Base-by-base conservation (phyloP, 306 rosid species). In the Fagus crenata region DNA sequence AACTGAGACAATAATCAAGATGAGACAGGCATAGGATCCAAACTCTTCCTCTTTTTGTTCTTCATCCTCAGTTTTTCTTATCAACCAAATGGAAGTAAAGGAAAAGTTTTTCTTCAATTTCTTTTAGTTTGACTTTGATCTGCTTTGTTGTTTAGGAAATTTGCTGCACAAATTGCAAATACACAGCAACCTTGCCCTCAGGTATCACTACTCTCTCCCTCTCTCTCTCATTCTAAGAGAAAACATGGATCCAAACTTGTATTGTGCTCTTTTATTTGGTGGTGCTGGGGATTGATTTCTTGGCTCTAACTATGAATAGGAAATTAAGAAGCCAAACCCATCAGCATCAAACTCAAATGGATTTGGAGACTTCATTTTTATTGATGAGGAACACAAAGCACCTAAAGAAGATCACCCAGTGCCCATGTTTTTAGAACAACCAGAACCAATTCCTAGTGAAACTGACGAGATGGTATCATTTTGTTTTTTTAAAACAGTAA, bases 361-460 rank as follows among this genome's bases (percentile, higher is more conserved):
- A 41, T 96, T 91, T 85, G 97, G 93, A 59, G 90, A 84, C n/a
- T 71, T 73, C 76, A 91, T 96, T 71, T 91, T 87, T 72, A 59
- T 96, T 11, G 96, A 96, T 72, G 97, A 96, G 4, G 98, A 91
- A 53, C 85, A 72, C 83, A 85, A 89, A 83, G 53, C 87, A 59
- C 49, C 71, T 4, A 77, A 71, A 59, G 96, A 73, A 59, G 96
- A 91, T 3, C 91, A 88, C n/a, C 92, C 99, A 42, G 97, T 85
- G 77, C 94, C 98, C 7, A 96, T 96, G 98, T 85, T 90, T 49
- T 83, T 92, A 40, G 99, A 92, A 79, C 86, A 86, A 49, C 36
- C 83, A 54, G 87, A 80, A 80, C 53, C 71, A 53, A 17, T 63
- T 70, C 49, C 82, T 13, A 75, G 69, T 65, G 90, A 85, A 82